Base-by-base conservation (phyloP, 148 eudicot species). In the Rhododendron mucronatum region DNA sequence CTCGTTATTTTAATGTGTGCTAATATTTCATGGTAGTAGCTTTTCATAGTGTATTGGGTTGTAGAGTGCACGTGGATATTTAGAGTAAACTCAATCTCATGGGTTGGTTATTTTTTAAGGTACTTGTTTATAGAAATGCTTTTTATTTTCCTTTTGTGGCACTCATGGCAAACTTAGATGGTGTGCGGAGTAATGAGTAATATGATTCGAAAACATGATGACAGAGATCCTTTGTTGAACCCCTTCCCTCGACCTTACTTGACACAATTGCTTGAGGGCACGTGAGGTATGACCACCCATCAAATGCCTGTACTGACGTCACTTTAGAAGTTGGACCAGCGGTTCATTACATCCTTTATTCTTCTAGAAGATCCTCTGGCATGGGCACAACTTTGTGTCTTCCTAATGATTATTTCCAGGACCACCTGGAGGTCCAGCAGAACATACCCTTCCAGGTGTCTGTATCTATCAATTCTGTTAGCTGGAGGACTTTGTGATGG, bases 111-210 rank as follows among this genome's bases (percentile, higher is more conserved):
- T 37, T 53, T 55, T 8, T 39, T 41, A n/a, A 76, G 9, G 69
- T 23, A 76, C n/a, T 84, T 51, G 71, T 74, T 48, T 10, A 50
- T 28, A 20, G 45, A 84, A 33, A 84, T 84, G 80, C 45, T 51
- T 23, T 69, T 51, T 33, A 84, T 73, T 48, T 45, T 33, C 15
- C 61, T 50, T 15, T 51, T 74, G 47, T 33, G 74, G 63, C 63
- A 30, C 57, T 26, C 78, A 21, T 74, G 65, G 65, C 65, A 74
- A 79, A 50, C 18, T 16, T 47, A 35, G 67, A 51, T 6, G 35
- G 65, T n/a, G 21, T 23, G 28, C 33, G 73, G 73, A 33, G 12
- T 63, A 63, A 20, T 65, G 30, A 65, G 13, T 65, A 65, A n/a
- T 65, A n/a, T 9, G 26, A 10, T n/a, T 65, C 33, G 3, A 13